Base-by-base conservation (phyloP, 805 yeast species). In the Candida broadrunensis region DNA sequence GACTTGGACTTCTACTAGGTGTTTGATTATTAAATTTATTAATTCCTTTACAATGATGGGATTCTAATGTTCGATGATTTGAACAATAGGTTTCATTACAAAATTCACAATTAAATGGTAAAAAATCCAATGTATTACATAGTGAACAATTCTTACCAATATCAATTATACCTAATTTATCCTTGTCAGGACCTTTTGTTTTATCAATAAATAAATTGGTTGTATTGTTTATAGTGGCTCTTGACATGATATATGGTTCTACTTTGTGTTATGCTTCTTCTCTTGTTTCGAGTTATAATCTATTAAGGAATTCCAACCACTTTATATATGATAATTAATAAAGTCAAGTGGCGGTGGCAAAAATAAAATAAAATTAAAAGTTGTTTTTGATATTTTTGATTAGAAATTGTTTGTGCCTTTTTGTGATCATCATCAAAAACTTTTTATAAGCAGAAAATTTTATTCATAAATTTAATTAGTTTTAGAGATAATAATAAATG, bases 111-210 rank as follows among this genome's bases (percentile, higher is more conserved):
- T 56, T 57, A 52, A 70, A 80, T 14, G 86, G 86, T 21, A 81
- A 60, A 47, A 80, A 81, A 53, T 81, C 86, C 5, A 79, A 60
- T 45, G 64, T 67, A 35, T 70, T 62, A 53, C 86, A 81, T 14
- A 69, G 60, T 20, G 56, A 50, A 55, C 86, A 81, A 50, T 78
- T 77, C 42, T 71, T 58, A n/a, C 86, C 86, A 5, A 81, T 70
- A 36, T 81, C 75, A 56, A 81, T 61, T 46, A 80, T 56, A 6
- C 71, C 68, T 38, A 59, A 61, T 37, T 58, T 56, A 8, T 13
- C 32, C 32, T 51, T 55, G 45, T 37, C 40, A 23, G 50, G 54
- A 29, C 47, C 39, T 33, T 46, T 42, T 14, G 55, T 37, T 39
- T 52, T 46, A 43, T 50, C 60, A 42, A 59, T 53, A 36, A 61